phyloP scores from a whole-genome alignment of 805 yeast genomes.

The Wickerhamiella azyma region DNA sequence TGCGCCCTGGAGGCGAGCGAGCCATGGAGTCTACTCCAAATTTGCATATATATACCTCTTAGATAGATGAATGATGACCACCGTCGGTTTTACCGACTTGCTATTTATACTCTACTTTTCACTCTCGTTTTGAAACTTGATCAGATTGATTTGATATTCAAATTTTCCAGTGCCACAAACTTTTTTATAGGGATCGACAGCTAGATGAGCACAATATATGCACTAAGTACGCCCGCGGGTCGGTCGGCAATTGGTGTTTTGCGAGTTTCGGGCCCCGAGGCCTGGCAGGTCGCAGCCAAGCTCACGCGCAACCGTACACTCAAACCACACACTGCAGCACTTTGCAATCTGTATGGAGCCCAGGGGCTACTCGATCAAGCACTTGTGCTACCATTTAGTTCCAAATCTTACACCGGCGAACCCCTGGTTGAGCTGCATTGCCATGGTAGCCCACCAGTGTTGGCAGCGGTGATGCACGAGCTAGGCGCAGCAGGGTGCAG shows the following conservation, averaged over 20 bases:
- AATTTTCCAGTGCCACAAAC: background rate
- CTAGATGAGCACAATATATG: slow-evolving; percentile 61
- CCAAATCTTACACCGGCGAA: slow-evolving; percentile 90
- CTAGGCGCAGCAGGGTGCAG: slow-evolving; percentile 39
- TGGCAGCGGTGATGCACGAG: slow-evolving; percentile 50
- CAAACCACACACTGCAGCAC: slow-evolving; percentile 39
- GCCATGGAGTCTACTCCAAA: background rate
- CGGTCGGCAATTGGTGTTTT: slow-evolving; percentile 79
- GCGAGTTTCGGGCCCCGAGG: slow-evolving; percentile 60
- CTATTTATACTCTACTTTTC: background rate
- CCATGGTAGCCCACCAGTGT: slow-evolving; percentile 88
- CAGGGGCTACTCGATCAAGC: slow-evolving; percentile 57
- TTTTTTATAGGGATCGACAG: too few relatives aligned
- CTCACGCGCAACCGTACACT: slow-evolving; percentile 21
- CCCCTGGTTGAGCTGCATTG: slow-evolving; percentile 78
- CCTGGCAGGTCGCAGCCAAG: slow-evolving; percentile 8
- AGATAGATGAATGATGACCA: background rate
- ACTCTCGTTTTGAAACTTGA: background rate
- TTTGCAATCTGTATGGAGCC: slow-evolving; percentile 39
- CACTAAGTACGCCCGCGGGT: slow-evolving; percentile 72
- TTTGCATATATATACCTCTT: background rate
- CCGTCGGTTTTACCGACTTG: background rate
- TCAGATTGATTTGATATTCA: background rate
- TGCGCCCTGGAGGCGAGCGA: background rate
- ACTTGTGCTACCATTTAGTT: slow-evolving; percentile 48